Evolutionary conservation across 306 rosid genomes (phyloP).

Genomic region (Ormosia emarginata): DNA sequence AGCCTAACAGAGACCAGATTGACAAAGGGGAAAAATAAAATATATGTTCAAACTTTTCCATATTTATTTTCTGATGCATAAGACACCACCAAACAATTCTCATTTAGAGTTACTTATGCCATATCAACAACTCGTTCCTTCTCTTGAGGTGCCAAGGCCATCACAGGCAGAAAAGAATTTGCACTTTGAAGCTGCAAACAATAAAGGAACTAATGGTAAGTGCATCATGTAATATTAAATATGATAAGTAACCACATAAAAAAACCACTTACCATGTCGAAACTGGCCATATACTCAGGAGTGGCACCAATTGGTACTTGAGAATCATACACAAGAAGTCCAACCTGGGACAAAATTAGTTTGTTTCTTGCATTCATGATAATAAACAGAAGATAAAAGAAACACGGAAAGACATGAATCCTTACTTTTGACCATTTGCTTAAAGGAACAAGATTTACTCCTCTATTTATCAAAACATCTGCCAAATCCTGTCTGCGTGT

Average conservation of each 20-base stretch:
- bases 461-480: constrained; percentile 86
- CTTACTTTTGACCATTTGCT: constrained; percentile 99
- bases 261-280: constrained; percentile 45
- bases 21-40: no score
- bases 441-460: constrained; percentile 86
- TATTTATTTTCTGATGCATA: no score
- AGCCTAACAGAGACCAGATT: no score
- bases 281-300: constrained; percentile 73
- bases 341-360: constrained; percentile 35
- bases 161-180: constrained; percentile 94
- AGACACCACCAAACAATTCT: no score
- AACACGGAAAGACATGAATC: background rate
- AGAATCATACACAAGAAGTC: constrained; percentile 61
- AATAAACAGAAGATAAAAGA: background rate
- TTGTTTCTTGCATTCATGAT: background rate
- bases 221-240: background rate
- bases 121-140: constrained; percentile 88
- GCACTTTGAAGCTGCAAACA: constrained; percentile 85
- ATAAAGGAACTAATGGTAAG: constrained; percentile 3
- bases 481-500: constrained; percentile 95
- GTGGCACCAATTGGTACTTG: constrained; percentile 71
- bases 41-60: no score
- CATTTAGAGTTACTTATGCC: constrained; percentile 61
- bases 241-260: no score
- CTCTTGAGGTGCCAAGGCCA: constrained; percentile 99